These are phyloP conservation scores for Rhizoctonia solani DNA, from an alignment of 1,284 basidiomycete genomes.

Conservation along the genomic window DNA sequence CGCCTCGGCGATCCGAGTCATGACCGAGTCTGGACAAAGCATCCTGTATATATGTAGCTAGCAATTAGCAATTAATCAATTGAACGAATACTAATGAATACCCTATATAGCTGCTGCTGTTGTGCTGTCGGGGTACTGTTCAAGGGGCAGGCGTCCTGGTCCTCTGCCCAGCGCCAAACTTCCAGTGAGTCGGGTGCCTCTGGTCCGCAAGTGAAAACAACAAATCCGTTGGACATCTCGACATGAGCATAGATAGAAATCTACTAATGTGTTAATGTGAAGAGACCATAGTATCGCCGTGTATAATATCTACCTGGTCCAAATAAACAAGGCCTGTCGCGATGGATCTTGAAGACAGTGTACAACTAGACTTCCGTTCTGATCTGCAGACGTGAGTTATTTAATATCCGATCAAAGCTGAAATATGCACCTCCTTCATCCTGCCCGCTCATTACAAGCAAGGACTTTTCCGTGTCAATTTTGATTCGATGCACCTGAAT, in stretches of 20 bases:
- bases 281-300: neutral
- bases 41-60: neutral
- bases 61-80: neutral
- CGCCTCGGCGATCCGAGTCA: neutral
- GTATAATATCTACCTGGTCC: neutral
- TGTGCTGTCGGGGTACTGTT: neutral
- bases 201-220: constrained; percentile 5
- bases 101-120: constrained; percentile 8
- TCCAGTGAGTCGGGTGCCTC: neutral
- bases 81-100: neutral
- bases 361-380: neutral
- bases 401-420: neutral
- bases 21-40: neutral
- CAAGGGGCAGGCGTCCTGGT: constrained; percentile 10
- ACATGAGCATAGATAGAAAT: constrained; percentile 4
- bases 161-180: constrained; percentile 29
- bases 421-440: neutral
- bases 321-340: neutral
- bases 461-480: neutral
- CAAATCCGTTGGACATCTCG: constrained; percentile 31
- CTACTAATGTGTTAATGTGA: neutral
- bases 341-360: constrained; percentile 1
- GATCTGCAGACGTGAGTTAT: neutral
- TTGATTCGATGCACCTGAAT: constrained; percentile 12
- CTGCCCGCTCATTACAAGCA: neutral